A percentile compares a stretch with the other conserved stretches of the same genome.
These are phyloP conservation scores for Podaxis carcinomalis DNA, from an alignment of 768 basidiomycete genomes.

Conservation along the genomic window DNA sequence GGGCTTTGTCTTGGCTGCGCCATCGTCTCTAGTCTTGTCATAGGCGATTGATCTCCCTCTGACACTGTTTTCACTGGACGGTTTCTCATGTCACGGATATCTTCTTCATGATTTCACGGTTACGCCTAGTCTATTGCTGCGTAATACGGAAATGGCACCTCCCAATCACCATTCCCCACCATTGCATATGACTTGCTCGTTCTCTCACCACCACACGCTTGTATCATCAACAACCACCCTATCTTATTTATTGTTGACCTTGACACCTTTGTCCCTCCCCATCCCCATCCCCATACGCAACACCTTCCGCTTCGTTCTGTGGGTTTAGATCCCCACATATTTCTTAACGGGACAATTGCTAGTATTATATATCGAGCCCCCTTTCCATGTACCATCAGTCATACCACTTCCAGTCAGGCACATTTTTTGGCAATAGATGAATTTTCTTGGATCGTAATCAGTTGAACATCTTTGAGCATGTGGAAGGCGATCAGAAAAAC, in stretches of 20 bases:
- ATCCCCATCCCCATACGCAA: not conserved
- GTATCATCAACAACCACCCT: not conserved
- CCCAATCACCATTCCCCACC: conserved; percentile 2
- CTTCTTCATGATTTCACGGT: not conserved
- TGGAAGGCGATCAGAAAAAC: not conserved
- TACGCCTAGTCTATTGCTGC: conserved; percentile 9
- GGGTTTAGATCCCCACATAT: not conserved
- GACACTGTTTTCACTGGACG: not conserved
- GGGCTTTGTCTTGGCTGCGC: not conserved
- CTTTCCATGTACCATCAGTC: not conserved
- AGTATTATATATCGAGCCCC: not conserved
- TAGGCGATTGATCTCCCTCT: not conserved
- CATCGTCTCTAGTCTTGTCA: not conserved
- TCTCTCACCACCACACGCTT: not conserved
- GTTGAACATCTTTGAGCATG: not conserved
- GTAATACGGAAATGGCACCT: not conserved
- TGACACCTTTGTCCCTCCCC: not conserved
- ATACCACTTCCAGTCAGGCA: not conserved
- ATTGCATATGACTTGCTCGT: conserved; percentile 3
- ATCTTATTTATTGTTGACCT: not conserved
- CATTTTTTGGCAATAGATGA: not conserved
- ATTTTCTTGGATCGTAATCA: conserved; percentile 2
- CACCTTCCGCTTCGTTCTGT: not conserved
- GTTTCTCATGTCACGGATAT: conserved; percentile 1
- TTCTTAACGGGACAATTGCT: not conserved